Evolutionary conservation across 306 rosid genomes (phyloP), one percentile per base, ranked within the genome.

Genomic region (Fagus crenata): DNA sequence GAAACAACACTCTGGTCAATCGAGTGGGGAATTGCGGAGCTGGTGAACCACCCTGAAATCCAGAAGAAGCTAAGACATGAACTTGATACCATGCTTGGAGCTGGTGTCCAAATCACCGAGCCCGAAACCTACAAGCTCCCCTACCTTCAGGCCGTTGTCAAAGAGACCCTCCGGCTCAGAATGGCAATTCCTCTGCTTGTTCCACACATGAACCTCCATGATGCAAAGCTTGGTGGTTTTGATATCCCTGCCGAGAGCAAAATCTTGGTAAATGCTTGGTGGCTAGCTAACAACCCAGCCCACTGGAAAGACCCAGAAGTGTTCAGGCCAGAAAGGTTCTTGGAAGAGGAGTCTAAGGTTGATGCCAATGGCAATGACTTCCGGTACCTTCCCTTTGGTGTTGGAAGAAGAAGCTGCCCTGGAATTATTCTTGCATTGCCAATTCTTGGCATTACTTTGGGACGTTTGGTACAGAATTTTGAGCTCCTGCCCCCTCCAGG

Each of bases 331-430:
- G 98, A 93, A 87, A 82, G 98, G 83, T 93, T 93, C 86, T 79
- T 93, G 53, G 89, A 93, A 32, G 98, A 93, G 74, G 98, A 93
- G 68, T 35, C 90, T 0, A 91, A 93, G 51, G 98, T 91, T 0
- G 98, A 93, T 53, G 97, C 98, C 43, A 93, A 85, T n/a, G 98
- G 98, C 6, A 93, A 93, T 59, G 98, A 91, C 74, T 93, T 91
- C 33, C 81, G 97, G 86, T 93, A 84, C 84, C 92, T 93, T 67
- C 98, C 97, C 0, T 93, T 93, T 13, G 98, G 97, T 0, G 98
- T 88, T 6, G 98, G 98, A 0, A 78, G 98, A 74, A 85, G 98
- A 67, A 90, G 97, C 69, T 93, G 98, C 84, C 98, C 97, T 0
- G 98, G 98, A 4, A 93, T 93, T 73, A 93, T 89, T 18, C 86